A percentile compares a stretch with the other conserved stretches of the same genome.
phyloP scores from a whole-genome alignment of 805 yeast genomes.

The Starmerella cellae region DNA sequence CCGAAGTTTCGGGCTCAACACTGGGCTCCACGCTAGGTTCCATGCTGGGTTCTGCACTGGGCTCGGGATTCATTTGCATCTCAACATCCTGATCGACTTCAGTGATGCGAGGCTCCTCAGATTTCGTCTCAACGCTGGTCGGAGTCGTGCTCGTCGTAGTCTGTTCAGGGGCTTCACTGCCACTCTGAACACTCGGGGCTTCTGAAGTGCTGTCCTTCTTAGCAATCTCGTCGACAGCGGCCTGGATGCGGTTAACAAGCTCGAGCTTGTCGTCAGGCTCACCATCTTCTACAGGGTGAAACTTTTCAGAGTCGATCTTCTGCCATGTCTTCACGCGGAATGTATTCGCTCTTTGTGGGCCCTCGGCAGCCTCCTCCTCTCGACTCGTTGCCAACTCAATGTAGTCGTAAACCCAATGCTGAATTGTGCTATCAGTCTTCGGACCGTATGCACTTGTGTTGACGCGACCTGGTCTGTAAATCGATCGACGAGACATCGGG shows the following conservation, averaged over 20 bases:
- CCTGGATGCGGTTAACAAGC: slow-evolving; percentile 23
- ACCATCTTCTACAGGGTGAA: slow-evolving; percentile 26
- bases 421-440: slow-evolving; percentile 17
- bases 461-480: slow-evolving; percentile 16
- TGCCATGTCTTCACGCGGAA: slow-evolving; percentile 20
- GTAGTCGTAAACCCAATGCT: slow-evolving; percentile 17
- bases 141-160: neutral
- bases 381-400: slow-evolving; percentile 15
- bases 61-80: neutral
- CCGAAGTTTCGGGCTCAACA: neutral
- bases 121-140: neutral
- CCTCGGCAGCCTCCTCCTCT: slow-evolving; percentile 20
- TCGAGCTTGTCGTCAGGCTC: slow-evolving; percentile 36
- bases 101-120: neutral
- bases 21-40: too few species aligned
- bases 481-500: slow-evolving; percentile 21
- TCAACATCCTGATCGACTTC: neutral
- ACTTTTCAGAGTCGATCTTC: slow-evolving; percentile 13
- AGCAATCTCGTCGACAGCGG: slow-evolving; percentile 10
- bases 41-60: neutral
- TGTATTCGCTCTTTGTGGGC: slow-evolving; percentile 27
- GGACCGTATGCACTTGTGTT: slow-evolving; percentile 21
- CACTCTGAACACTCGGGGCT: neutral
- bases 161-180: slow-evolving; percentile 10
- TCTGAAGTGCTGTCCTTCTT: slow-evolving; percentile 7